phyloP scores from a whole-genome alignment of 441 rosid genomes.

The Jatropha podagrica region DNA sequence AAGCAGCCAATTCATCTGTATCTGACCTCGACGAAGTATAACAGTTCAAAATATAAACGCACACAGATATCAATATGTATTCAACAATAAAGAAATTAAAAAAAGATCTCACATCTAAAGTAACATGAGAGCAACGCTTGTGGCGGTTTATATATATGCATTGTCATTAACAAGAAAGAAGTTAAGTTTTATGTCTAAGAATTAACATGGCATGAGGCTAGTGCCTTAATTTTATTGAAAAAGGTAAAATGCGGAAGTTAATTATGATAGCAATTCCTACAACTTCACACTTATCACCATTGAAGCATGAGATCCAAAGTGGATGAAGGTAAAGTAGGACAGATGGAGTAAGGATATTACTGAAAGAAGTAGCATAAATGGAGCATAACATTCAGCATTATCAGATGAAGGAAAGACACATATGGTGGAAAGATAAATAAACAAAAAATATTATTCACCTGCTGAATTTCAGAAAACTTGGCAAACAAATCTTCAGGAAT shows the following conservation, averaged over 20 bases:
- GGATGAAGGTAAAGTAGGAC: background rate
- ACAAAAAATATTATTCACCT: conserved; percentile 35
- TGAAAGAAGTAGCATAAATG: background rate
- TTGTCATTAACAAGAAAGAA: background rate
- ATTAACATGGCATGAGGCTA: background rate
- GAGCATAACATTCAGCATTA: background rate
- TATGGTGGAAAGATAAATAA: background rate
- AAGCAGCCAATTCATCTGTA: background rate
- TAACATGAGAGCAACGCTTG: too few relatives aligned
- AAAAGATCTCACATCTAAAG: too few relatives aligned
- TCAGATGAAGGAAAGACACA: background rate
- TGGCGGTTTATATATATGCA: background rate
- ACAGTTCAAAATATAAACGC: background rate
- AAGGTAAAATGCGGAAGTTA: background rate
- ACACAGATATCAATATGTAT: background rate
- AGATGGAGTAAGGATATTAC: background rate
- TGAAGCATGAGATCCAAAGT: too few relatives aligned
- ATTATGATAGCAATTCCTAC: background rate
- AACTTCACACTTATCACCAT: too few relatives aligned
- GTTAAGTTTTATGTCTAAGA: background rate
- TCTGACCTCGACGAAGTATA: background rate
- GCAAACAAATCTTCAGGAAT: conserved; percentile 50
- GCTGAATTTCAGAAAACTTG: conserved; percentile 45
- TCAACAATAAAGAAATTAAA: too few relatives aligned
- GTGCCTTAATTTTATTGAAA: background rate